Evolutionary conservation across 169 alveolate genomes (phyloP).

Genomic region (Cryptosporidium xiaoi): DNA sequence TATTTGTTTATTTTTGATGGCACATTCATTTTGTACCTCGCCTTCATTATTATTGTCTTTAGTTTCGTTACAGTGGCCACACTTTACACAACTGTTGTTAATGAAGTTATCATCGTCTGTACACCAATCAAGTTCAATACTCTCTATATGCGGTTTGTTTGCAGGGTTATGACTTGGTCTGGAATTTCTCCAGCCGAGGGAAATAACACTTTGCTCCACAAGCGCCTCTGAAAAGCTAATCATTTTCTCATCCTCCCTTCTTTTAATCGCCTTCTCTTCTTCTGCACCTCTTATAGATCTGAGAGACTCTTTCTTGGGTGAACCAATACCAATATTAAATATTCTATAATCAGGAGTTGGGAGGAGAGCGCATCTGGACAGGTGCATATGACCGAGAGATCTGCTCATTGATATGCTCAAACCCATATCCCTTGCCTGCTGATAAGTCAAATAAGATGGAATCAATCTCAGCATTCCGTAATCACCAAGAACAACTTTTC

Average conservation of each 20-base stretch:
- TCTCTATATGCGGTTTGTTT: neutral
- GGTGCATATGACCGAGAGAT: constrained; percentile 70
- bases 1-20: too few species aligned
- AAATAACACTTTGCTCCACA: constrained; percentile 36
- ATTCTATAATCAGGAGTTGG: constrained; percentile 58
- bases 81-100: neutral
- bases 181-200: constrained; percentile 54
- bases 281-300: constrained; percentile 10
- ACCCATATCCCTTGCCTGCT: constrained; percentile 62
- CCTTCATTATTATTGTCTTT: too few species aligned
- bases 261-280: neutral
- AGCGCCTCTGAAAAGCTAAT: constrained; percentile 48
- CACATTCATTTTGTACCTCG: too few species aligned
- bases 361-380: constrained; percentile 55
- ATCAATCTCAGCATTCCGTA: constrained; percentile 55
- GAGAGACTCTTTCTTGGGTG: constrained; percentile 49
- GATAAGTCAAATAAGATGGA: constrained; percentile 37
- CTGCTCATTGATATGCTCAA: constrained; percentile 68
- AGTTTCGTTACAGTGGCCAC: too few species aligned
- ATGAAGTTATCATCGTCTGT: constrained; percentile 48
- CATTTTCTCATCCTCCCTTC: constrained; percentile 49
- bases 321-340: constrained; percentile 7
- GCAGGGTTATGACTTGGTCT: neutral
- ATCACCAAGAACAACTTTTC: constrained; percentile 51
- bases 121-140: constrained; percentile 27